These are phyloP conservation scores for Microbotryomycetes sp. DNA, from an alignment of 1,284 basidiomycete species.

Conservation along the genomic window DNA sequence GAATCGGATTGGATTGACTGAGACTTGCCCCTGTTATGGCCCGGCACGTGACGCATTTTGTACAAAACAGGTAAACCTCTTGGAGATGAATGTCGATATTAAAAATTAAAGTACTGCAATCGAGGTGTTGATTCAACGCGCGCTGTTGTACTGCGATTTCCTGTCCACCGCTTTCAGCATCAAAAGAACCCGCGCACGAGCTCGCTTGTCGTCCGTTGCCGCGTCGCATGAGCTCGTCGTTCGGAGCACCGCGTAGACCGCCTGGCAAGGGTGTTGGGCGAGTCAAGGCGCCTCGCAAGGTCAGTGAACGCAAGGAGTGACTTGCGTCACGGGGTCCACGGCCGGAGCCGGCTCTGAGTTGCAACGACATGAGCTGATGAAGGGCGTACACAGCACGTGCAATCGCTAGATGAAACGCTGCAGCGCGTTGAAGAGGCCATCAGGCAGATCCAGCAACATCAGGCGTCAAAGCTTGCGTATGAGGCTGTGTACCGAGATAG, in stretches of 20 bases:
- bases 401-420: conserved; percentile 47
- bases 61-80: too few species aligned
- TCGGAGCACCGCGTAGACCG: neutral
- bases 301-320: neutral
- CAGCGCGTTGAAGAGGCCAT: conserved; percentile 70
- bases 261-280: conserved; percentile 9
- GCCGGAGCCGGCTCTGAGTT: neutral
- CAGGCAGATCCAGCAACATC: conserved; percentile 89
- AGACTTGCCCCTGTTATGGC: too few species aligned
- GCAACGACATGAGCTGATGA: neutral
- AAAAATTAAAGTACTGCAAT: too few species aligned
- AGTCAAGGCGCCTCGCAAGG: conserved; percentile 29
- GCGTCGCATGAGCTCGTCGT: neutral
- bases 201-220: too few species aligned
- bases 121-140: too few species aligned
- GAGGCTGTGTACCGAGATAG: conserved; percentile 86
- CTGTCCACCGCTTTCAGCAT: too few species aligned
- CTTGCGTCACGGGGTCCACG: too few species aligned
- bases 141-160: too few species aligned
- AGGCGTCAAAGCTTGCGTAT: conserved; percentile 85
- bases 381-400: neutral
- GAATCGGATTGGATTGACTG: neutral
- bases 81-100: too few species aligned
- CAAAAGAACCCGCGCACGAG: neutral
- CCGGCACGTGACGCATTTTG: neutral